A percentile compares a stretch with the other conserved stretches of the same genome.
phyloP scores from a whole-genome alignment of 2,329 filamentous ascomycete genomes.

The Aspergillus jensenii region DNA sequence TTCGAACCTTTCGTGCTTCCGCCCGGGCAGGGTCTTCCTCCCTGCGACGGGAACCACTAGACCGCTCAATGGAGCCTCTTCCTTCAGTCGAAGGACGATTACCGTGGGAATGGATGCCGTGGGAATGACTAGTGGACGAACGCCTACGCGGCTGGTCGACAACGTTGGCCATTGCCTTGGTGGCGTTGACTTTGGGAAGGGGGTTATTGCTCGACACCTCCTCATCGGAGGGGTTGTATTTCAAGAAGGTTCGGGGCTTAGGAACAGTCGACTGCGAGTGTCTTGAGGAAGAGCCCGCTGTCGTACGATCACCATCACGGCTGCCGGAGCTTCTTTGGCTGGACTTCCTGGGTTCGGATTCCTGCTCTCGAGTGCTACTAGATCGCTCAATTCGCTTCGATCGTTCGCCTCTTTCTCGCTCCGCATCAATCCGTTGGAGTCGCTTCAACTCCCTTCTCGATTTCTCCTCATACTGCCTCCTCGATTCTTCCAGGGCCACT shows the following conservation, averaged over 20 bases:
- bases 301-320: conserved; percentile 22
- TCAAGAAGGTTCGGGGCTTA: conserved; percentile 31
- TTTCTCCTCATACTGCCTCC: conserved; percentile 36
- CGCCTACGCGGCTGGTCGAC: conserved; percentile 28
- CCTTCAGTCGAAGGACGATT: conserved; percentile 28
- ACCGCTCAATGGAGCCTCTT: conserved; percentile 24
- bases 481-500: conserved; percentile 36
- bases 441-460: conserved; percentile 19
- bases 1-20: conserved; percentile 24
- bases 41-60: conserved; percentile 26
- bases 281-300: conserved; percentile 28
- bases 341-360: conserved; percentile 6
- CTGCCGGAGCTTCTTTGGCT: conserved; percentile 24
- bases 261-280: conserved; percentile 19
- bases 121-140: conserved; percentile 31
- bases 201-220: conserved; percentile 41
- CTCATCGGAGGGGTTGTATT: conserved; percentile 39
- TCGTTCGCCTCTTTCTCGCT: conserved; percentile 21
- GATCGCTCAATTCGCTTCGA: conserved; percentile 10
- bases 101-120: conserved; percentile 25
- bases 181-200: conserved; percentile 39
- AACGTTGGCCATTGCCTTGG: conserved; percentile 31
- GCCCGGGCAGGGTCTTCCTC: conserved; percentile 31
- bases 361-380: conserved; percentile 10
- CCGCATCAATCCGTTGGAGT: conserved; percentile 21